phyloP scores from a whole-genome alignment of 2,329 filamentous ascomycete species.

The Paracoccidioides brasiliensis region DNA sequence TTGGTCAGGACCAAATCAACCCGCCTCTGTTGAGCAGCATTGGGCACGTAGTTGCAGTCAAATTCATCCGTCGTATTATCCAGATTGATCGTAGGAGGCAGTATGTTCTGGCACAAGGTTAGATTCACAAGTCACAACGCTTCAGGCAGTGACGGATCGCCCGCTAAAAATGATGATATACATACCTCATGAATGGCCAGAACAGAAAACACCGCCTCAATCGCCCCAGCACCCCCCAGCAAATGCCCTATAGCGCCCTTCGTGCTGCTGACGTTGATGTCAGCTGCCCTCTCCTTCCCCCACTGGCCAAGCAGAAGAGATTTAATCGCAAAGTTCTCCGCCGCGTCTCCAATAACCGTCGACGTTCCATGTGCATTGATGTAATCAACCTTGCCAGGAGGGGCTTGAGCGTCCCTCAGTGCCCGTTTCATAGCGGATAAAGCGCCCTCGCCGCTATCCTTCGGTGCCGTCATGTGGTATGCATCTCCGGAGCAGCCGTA shows the following conservation, averaged over 20 bases:
- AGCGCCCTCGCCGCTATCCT: constrained; percentile 69
- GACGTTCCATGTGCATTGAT: constrained; percentile 93
- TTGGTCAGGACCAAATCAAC: constrained; percentile 75
- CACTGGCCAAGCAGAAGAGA: constrained; percentile 60
- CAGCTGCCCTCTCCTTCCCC: constrained; percentile 45
- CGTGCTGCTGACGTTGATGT: constrained; percentile 79
- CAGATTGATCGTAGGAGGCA: constrained; percentile 83
- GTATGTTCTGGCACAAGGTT: constrained; percentile 43
- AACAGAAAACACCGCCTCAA: constrained; percentile 78
- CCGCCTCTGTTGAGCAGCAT: constrained; percentile 52
- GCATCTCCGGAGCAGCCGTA: constrained; percentile 89
- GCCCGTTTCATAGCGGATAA: constrained; percentile 75
- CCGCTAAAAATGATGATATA: constrained; percentile 9
- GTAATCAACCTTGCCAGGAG: constrained; percentile 65
- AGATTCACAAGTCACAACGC: background rate
- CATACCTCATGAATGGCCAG: constrained; percentile 65
- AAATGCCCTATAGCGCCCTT: constrained; percentile 90
- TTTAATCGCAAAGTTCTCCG: constrained; percentile 75
- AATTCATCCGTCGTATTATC: constrained; percentile 51
- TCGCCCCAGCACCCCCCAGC: constrained; percentile 76
- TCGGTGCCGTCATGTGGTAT: constrained; percentile 83
- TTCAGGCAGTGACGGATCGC: background rate
- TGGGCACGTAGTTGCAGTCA: constrained; percentile 74
- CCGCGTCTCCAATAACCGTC: constrained; percentile 70
- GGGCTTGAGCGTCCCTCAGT: constrained; percentile 55